Base-by-base conservation (phyloP, 2,329 filamentous ascomycete species). In the Colletotrichum euphorbiae region DNA sequence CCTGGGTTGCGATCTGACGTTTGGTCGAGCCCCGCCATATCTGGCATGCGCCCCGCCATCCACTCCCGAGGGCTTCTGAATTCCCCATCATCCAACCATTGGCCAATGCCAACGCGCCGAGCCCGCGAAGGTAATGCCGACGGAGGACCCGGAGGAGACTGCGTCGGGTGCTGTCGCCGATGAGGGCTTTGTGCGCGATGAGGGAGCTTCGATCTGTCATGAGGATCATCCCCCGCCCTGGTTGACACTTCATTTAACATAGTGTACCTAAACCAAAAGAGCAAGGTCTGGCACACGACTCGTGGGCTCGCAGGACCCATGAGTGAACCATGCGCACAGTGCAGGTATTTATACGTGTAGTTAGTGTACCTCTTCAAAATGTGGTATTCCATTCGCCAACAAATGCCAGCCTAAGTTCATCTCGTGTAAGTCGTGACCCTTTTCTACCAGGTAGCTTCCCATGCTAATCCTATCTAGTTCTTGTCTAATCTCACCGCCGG, bases 401-500 rank as follows among this genome's bases (percentile, higher is more conserved):
- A 69, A 59, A 60, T 69, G 54, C 62, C 24, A 65, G 28, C 66
- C 62, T 62, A 56, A 66, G 66, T 42, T 62, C 51, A 57, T 67
- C 45, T 69, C 63, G 45, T 69, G 43, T 67, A 51, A 67, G 40
- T 62, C 67, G 38, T 69, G 19, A 57, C 62, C 45, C 62, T 38
- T 38, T 56, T 56, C 17, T 56, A 24, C 24, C 24, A 24, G 24
- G 24, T 24, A 21, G 28, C 45, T 45, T 19, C 56, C 58, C 51
- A 55, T 59, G 40, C 61, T 11, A 31, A 24, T 31, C 21, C 24
- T 42, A n/a, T 60, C 76, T 89, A 95, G 74, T 93, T 88, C 83
- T 94, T 95, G 74, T 97, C 93, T 77, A 98, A 83, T 79, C 95
- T 87, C 69, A 98, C 94, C 19, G 95, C 96, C 11, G 95, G 90